Percentiles rank a stretch among this genome's conserved stretches.
phyloP scores from a whole-genome alignment of 352 stramenopile species.

The Blastocystis sp. region DNA sequence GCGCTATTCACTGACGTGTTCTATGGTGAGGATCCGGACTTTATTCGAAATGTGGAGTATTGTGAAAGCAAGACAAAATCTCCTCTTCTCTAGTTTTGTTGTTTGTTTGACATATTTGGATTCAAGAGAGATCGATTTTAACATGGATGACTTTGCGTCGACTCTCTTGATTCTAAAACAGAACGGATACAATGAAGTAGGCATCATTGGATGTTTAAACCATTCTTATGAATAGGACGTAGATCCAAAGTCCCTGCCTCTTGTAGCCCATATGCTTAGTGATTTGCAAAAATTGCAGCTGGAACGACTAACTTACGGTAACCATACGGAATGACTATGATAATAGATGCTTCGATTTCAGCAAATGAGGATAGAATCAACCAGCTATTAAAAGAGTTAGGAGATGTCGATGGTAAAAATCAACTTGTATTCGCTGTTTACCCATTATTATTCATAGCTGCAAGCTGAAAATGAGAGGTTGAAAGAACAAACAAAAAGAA shows the following conservation, averaged over 20 bases:
- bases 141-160: background rate
- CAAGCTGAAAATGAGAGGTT: background rate
- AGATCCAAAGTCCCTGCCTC: background rate
- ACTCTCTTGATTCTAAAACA: background rate
- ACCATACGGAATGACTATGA: too few species aligned
- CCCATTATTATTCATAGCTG: background rate
- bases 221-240: background rate
- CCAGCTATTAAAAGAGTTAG: background rate
- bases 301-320: background rate
- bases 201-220: background rate
- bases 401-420: background rate
- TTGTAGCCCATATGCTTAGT: background rate
- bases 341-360: background rate
- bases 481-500: background rate
- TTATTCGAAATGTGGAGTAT: conserved; percentile 93
- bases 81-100: conserved; percentile 46
- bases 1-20: conserved; percentile 84
- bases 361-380: background rate
- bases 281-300: background rate
- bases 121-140: background rate
- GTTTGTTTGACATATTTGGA: conserved; percentile 18
- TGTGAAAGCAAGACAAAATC: conserved; percentile 80
- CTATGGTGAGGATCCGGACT: conserved; percentile 82
- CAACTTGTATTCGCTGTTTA: background rate
- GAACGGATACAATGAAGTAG: background rate